phyloP scores from a whole-genome alignment of 148 eudicot genomes.

The Limonium bicolor region DNA sequence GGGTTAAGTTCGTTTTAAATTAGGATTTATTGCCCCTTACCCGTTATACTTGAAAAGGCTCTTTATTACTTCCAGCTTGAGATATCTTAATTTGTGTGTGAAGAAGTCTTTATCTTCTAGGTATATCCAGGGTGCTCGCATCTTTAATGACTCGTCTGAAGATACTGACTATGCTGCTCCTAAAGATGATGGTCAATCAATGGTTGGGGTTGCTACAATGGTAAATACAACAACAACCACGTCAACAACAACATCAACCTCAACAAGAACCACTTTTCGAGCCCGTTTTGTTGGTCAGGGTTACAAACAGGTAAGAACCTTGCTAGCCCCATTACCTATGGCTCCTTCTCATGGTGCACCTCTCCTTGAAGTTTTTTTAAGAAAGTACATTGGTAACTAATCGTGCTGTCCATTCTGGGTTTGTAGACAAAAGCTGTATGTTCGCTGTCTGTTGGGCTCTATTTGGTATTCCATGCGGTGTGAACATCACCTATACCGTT shows the following conservation, averaged over 20 bases:
- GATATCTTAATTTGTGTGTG: too few species aligned
- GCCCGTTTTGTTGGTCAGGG: constrained; percentile 88
- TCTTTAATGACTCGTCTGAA: constrained; percentile 22
- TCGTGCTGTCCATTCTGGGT: too few species aligned
- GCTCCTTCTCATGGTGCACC: neutral
- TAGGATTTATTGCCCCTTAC: too few species aligned
- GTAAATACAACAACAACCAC: constrained; percentile 15
- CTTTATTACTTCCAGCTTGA: too few species aligned
- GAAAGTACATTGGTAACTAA: too few species aligned
- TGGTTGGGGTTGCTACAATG: constrained; percentile 17
- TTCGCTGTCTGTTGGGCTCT: too few species aligned
- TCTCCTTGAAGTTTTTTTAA: too few species aligned
- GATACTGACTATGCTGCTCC: constrained; percentile 8
- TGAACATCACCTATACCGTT: too few species aligned
- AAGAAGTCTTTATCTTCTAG: constrained; percentile 26
- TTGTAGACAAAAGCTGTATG: too few species aligned
- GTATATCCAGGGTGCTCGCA: constrained; percentile 64
- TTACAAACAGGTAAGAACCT: constrained; percentile 64
- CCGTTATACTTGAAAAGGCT: too few species aligned
- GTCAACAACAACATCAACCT: constrained; percentile 15
- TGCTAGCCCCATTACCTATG: neutral
- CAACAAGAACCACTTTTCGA: constrained; percentile 34
- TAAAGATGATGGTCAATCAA: constrained; percentile 16
- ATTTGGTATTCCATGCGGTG: too few species aligned
- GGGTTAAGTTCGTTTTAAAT: too few species aligned